Base-by-base conservation (phyloP, 2,329 filamentous ascomycete species). In the Chrysoporthe puriensis region DNA sequence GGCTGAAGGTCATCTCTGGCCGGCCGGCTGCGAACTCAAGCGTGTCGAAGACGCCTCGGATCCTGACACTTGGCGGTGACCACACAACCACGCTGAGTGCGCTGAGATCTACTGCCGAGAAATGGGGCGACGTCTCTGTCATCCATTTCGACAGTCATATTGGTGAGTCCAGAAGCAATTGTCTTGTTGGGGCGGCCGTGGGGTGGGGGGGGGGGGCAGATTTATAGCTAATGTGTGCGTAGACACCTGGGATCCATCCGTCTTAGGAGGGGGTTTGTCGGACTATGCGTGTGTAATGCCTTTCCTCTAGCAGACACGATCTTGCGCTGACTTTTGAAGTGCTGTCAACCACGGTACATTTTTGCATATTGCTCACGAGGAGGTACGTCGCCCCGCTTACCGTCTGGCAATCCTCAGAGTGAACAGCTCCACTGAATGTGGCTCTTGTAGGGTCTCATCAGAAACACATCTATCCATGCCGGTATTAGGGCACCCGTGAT, bases 241-340 rank as follows among this genome's bases (percentile, higher is more conserved):
- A 64, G 69, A 93, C 76, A 93, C 91, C 0, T 93, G 91, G 90
- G 87, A 92, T 74, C 90, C 91, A 0, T 83, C 83, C 0, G 83
- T 86, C 0, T 34, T 69, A 34, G 69, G 86, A 14, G 86, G 86
- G 32, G 85, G 85, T 0, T 80, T 88, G n/a, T 86, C 85, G 5
- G 82, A 87, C 70, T 88, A 89, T 70, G 86, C 85, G 80, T 85
- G 76, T 76, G 83, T 78, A 4, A 14, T 40, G 2, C 6, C n/a
- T 46, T 34, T 44, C 1, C 32, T 2, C 9, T 2, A 42, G 13
- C 5, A n/a, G n/a, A n/a, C 3, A 44, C 5, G 8, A 40, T 11
- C 11, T 3, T 62, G 26, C 3, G 46, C 59, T 61, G 6, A 61
- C 16, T 18, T n/a, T 3, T 34, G 2, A 57, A 64, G 62, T 4